phyloP scores from a whole-genome alignment of 176 grass and related monocot genomes.

The Aegilops speltoides region DNA sequence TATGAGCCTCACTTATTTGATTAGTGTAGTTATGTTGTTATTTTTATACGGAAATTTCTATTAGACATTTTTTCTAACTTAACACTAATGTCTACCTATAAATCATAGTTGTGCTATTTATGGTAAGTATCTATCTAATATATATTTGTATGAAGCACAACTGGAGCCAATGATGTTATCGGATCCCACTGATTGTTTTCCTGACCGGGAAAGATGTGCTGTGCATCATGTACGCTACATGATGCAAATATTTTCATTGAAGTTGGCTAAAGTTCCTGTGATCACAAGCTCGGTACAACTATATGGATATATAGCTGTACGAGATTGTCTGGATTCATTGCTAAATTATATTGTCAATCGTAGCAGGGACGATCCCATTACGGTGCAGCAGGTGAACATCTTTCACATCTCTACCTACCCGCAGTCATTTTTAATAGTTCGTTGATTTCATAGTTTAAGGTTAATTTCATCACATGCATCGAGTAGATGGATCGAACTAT shows the following conservation, averaged over 20 bases:
- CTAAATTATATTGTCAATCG: too few species aligned
- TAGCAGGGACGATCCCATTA: too few species aligned
- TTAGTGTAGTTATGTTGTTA: neutral
- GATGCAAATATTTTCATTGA: neutral
- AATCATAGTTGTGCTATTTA: neutral
- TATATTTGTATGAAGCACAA: neutral
- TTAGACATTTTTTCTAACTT: neutral
- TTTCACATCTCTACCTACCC: too few species aligned
- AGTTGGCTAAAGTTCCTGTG: neutral
- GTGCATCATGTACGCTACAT: neutral
- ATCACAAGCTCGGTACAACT: neutral
- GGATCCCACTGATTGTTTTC: neutral
- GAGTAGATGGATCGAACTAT: too few species aligned
- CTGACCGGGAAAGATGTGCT: neutral
- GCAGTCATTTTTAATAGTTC: too few species aligned
- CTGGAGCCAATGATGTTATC: neutral
- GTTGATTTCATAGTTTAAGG: too few species aligned
- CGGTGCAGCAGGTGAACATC: too few species aligned
- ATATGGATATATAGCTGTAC: neutral
- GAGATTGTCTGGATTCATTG: neutral
- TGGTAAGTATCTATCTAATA: neutral
- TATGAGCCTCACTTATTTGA: neutral
- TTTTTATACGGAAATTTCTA: neutral
- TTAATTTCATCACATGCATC: too few species aligned
- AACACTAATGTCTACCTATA: neutral